A percentile compares a stretch with the other conserved stretches of the same genome.
These are phyloP conservation scores for Arctium lappa DNA, from an alignment of 129 eudicot genomes.

Conservation along the genomic window DNA sequence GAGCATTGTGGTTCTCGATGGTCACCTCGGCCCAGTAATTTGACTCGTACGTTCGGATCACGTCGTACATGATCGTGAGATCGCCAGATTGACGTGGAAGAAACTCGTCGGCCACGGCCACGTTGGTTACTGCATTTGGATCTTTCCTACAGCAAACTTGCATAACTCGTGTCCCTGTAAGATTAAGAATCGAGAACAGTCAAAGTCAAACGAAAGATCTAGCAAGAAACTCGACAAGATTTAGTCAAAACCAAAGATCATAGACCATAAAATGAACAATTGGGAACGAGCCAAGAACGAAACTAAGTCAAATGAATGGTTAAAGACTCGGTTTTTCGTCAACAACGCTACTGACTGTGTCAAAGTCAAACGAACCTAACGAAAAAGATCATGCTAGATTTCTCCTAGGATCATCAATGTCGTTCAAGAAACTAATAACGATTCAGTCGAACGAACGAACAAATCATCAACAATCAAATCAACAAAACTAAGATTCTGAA, in stretches of 20 bases:
- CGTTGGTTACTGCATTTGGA: slow-evolving; percentile 37
- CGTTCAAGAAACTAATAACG: neutral
- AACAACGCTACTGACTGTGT: neutral
- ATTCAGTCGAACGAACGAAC: neutral
- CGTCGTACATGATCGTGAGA: slow-evolving; percentile 89
- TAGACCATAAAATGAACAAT: neutral
- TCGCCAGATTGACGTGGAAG: slow-evolving; percentile 83
- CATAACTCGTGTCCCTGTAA: slow-evolving; percentile 67
- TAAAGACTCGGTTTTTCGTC: neutral
- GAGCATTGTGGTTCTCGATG: slow-evolving; percentile 73
- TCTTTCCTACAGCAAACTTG: slow-evolving; percentile 74
- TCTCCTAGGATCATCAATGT: neutral
- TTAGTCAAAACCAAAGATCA: neutral
- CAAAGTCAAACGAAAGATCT: neutral
- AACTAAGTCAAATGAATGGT: neutral
- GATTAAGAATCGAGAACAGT: neutral
- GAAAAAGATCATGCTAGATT: neutral
- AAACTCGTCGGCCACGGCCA: slow-evolving; percentile 46
- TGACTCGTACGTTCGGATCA: slow-evolving; percentile 55
- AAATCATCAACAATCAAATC: neutral
- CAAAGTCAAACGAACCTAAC: neutral
- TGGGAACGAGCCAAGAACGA: neutral
- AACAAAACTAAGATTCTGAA: neutral
- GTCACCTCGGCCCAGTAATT: slow-evolving; percentile 90
- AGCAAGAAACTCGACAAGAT: neutral